Base-by-base conservation (phyloP, 768 basidiomycete species). In the Galerina sulciceps region DNA sequence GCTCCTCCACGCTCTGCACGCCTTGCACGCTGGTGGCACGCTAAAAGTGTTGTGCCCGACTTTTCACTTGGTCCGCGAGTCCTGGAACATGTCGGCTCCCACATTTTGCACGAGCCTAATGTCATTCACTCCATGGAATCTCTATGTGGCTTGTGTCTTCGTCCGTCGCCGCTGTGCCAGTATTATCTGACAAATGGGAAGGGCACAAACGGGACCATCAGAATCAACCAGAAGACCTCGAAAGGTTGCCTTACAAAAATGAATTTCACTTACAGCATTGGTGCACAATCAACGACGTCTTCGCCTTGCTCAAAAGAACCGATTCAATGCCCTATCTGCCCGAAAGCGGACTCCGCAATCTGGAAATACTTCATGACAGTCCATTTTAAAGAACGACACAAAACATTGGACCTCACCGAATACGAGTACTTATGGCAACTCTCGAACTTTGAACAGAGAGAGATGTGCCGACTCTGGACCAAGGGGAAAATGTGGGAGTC, bases 81-180 rank as follows among this genome's bases (percentile, higher is more conserved):
- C 1, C 55, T 74, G 4, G 60, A 67, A 18, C 71, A 74, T 50
- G 65, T 65, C 4, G 68, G 61, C 6, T 50, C 62, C 0, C 71
- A 73, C 49, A 63, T 71, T 48, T 67, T 70, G 9, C 53, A 60
- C 52, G 69, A 71, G 34, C 53, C 63, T 3, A 35, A 10, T 14
- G 37, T 66, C n/a, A 44, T 59, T 20, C 38, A 40, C 4, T 40
- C 51, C n/a, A 22, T 38, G 4, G 53, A 65, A 15, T 6, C 26
- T 3, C 67, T 59, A 1, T 74, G 73, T 48, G 68, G 71, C 4
- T 48, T 74, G 2, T 74, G 70, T 53, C 62, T 69, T 18, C 57
- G 64, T 10, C 62, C 68, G 2, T 37, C 58, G 17, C 58, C 65
- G 17, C 38, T 53, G 5, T 70, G 69, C 52, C 23, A 41, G 31